Conservation (phyloP, 2,329 filamentous ascomycete species). For the Fusarium foetens region DNA sequence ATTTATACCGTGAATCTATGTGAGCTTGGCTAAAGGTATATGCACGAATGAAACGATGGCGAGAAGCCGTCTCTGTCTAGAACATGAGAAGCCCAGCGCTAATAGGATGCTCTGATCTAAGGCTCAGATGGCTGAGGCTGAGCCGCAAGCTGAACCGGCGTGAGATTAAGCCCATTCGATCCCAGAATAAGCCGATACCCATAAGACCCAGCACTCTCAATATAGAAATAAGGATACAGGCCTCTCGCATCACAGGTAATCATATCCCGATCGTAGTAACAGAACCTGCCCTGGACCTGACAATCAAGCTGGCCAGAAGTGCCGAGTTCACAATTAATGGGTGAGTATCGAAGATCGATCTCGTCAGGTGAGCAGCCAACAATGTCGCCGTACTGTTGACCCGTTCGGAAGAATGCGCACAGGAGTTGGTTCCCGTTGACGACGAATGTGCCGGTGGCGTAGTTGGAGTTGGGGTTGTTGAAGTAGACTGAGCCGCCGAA, state of each 20-base stretch:
- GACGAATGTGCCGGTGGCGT: neutral
- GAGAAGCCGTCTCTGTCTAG: neutral
- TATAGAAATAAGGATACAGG: neutral
- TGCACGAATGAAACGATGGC: neutral
- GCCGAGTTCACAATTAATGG: neutral
- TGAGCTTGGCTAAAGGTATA: accelerated
- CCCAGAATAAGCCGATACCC: neutral
- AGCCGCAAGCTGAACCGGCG: neutral
- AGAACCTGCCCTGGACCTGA: neutral
- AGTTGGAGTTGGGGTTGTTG: neutral
- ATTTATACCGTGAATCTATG: neutral
- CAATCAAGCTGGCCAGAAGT: neutral
- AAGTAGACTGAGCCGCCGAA: neutral
- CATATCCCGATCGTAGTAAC: neutral
- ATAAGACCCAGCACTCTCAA: neutral
- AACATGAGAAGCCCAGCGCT: neutral
- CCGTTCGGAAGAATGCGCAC: neutral
- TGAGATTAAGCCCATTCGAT: neutral
- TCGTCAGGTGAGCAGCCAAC: neutral
- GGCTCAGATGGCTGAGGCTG: neutral
- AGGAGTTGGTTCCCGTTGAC: neutral
- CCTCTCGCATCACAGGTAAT: neutral
- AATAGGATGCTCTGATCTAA: neutral
- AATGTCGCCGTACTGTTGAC: neutral
- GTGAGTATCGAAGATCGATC: neutral